Conservation (phyloP, 305 asterid genomes). For the Caryopteris hybrid region DNA sequence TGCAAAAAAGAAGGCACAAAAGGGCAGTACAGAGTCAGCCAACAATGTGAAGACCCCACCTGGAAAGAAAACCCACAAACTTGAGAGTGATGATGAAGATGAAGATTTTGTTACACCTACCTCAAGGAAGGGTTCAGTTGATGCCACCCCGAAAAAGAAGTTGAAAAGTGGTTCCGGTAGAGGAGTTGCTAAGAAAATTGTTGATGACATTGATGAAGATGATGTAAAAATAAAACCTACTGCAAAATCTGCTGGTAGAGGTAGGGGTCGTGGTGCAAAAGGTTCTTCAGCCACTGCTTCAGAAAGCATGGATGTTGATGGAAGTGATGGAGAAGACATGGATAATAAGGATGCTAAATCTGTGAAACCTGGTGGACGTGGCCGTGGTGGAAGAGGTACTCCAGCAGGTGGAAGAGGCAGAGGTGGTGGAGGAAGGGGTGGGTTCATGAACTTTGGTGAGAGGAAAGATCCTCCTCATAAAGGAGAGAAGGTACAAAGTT, state of each 20-base stretch:
- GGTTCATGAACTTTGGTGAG: constrained; percentile 95
- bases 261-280: constrained; percentile 83
- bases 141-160: constrained; percentile 61
- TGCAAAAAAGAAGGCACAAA: constrained; percentile 55
- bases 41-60: constrained; percentile 48
- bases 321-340: constrained; percentile 49
- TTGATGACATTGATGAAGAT: constrained; percentile 63
- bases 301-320: constrained; percentile 46
- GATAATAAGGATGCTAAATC: constrained; percentile 55
- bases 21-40: constrained; percentile 24
- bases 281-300: constrained; percentile 34
- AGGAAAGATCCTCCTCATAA: constrained; percentile 99
- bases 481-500: constrained; percentile 82
- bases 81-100: constrained; percentile 61
- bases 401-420: constrained; percentile 85
- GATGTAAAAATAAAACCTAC: constrained; percentile 42
- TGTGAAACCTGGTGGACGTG: constrained; percentile 73
- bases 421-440: constrained; percentile 97
- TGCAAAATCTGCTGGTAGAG: constrained; percentile 64
- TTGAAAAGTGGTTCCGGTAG: constrained; percentile 67
- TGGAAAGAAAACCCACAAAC: constrained; percentile 52
- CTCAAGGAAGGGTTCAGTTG: constrained; percentile 42
- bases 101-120: constrained; percentile 62
- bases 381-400: constrained; percentile 86
- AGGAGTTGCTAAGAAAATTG: constrained; percentile 46